Evolutionary conservation across 2,329 filamentous ascomycete genomes (phyloP), one percentile per base, ranked within the genome.

Genomic region (Dactylellina cionopaga): DNA sequence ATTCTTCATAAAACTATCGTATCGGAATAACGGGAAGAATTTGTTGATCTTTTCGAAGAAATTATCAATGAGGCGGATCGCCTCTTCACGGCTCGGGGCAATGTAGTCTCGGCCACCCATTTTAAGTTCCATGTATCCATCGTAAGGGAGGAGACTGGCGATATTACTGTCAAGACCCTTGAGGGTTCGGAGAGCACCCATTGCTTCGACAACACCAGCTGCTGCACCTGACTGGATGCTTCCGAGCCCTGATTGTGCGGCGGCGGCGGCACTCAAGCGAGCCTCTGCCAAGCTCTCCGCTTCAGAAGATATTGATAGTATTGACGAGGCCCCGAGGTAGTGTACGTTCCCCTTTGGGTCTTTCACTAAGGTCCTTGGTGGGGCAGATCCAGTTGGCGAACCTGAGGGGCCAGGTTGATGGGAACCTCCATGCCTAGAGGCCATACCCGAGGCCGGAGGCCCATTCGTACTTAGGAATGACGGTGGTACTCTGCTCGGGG

Each of bases 291-390:
- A 58, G 11, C 68, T 75, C 35, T 74, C 76, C 0, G 76, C 76
- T 65, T 78, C 76, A 17, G 73, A 75, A 2, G 76, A 75, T 24
- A 78, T 71, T 7, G 75, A 75, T 9, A 77, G 69, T 15, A 78
- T 70, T 13, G 75, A 77, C 9, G 76, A 75, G 6, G 75, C 75
- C 0, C 76, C 76, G 13, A 77, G 70, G 51, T 75, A 77, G 63
- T 77, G 76, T 15, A 74, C 41, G 43, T 78, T 74, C 17, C 75
- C 74, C 60, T 73, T 69, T 31, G 70, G 66, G 44, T 76, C 73
- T 43, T 71, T 71, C 19, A 76, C 73, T 15, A 70, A 29, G 13
- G 68, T 72, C 44, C 68, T 65, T 5, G 62, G 68, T 25, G 49
- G 58, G 41, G 60, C 51, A 19, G 49, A 62, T 24, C 51, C 56